These are phyloP conservation scores for Claviceps sp. DNA, from an alignment of 2,329 filamentous ascomycete genomes.

Conservation along the genomic window DNA sequence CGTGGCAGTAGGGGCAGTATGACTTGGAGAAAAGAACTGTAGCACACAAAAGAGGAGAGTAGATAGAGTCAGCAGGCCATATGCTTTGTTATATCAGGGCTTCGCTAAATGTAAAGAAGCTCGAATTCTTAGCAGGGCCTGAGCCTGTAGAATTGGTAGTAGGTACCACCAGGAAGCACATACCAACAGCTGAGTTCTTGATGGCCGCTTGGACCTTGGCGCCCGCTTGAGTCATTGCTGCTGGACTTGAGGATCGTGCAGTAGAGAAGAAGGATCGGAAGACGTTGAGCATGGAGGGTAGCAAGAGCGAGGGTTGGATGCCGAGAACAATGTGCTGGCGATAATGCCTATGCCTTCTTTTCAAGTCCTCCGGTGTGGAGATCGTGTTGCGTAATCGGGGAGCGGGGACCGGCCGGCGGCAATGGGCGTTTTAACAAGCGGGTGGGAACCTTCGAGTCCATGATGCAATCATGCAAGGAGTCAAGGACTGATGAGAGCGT, in stretches of 20 bases:
- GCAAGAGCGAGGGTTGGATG: background rate
- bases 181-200: conserved; percentile 75
- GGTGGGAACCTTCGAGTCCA: background rate
- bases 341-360: too few relatives aligned
- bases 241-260: conserved; percentile 31
- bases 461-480: background rate
- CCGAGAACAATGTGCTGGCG: background rate
- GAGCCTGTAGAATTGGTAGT: too few relatives aligned
- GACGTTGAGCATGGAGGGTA: conserved; percentile 42
- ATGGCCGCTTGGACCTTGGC: conserved; percentile 77
- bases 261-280: conserved; percentile 57
- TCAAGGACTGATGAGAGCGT: background rate
- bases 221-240: conserved; percentile 71
- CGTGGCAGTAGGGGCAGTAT: conserved; percentile 85
- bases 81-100: too few relatives aligned
- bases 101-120: too few relatives aligned
- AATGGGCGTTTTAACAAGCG: too few relatives aligned
- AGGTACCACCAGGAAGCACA: conserved; percentile 15
- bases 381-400: too few relatives aligned
- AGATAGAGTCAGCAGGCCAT: background rate
- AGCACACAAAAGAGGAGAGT: background rate
- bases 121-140: too few relatives aligned
- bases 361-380: too few relatives aligned
- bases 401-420: too few relatives aligned
- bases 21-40: conserved; percentile 91